These are phyloP conservation scores for Evernia prunastri DNA, from an alignment of 495 filamentous ascomycete species.

Conservation along the genomic window DNA sequence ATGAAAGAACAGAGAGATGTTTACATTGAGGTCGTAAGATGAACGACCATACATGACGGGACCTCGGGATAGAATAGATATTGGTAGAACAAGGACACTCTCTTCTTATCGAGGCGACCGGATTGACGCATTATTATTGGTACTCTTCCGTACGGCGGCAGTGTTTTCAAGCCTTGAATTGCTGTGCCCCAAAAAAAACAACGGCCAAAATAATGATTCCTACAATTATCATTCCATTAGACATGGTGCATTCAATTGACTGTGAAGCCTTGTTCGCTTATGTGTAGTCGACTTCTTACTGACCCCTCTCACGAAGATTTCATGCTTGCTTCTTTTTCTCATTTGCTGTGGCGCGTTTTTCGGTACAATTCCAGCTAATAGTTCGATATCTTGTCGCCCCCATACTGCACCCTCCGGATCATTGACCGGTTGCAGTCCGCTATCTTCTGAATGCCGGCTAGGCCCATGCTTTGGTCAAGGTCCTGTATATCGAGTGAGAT, in stretches of 20 bases:
- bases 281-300: background rate
- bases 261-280: background rate
- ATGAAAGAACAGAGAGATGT: background rate
- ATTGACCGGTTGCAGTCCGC: slow-evolving; percentile 45
- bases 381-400: slow-evolving; percentile 39
- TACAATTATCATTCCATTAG: too few relatives aligned
- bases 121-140: too few relatives aligned
- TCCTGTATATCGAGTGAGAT: slow-evolving; percentile 31
- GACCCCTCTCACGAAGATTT: background rate
- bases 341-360: background rate
- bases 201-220: too few relatives aligned
- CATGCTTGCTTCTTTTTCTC: background rate
- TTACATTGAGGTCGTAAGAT: background rate
- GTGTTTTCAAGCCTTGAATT: too few relatives aligned
- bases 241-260: too few relatives aligned
- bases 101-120: background rate
- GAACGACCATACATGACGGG: background rate
- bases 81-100: background rate
- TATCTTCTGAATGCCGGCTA: slow-evolving; percentile 49
- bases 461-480: slow-evolving; percentile 53
- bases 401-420: slow-evolving; percentile 48
- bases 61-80: too few relatives aligned
- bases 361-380: background rate
- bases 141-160: too few relatives aligned
- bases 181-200: too few relatives aligned